A percentile compares a stretch with the other conserved stretches of the same genome.
phyloP scores from a whole-genome alignment of 495 filamentous ascomycete genomes.

The Neurospora sp. region DNA sequence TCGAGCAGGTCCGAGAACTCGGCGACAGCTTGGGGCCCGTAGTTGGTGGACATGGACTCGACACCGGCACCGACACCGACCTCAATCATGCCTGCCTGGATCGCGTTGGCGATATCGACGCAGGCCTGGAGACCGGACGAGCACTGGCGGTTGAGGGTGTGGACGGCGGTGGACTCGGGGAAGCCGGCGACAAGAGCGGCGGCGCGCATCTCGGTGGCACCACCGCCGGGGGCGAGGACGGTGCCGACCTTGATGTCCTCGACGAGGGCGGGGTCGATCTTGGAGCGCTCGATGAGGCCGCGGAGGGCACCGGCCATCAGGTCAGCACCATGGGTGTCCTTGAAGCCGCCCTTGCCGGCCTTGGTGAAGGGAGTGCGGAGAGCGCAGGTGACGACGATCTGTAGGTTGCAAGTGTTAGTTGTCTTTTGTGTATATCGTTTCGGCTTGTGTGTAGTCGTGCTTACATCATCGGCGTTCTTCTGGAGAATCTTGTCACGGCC shows the following conservation, averaged over 20 bases:
- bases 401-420: background rate
- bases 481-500: conserved; percentile 37
- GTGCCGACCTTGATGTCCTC: conserved; percentile 90
- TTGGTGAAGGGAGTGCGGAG: conserved; percentile 88
- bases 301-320: conserved; percentile 76
- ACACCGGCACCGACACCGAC: conserved; percentile 90
- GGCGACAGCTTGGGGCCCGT: conserved; percentile 80
- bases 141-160: conserved; percentile 85
- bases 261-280: conserved; percentile 72
- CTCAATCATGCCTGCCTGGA: conserved; percentile 85
- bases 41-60: conserved; percentile 93
- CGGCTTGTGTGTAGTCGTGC: conserved; percentile 6
- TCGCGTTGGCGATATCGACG: conserved; percentile 86
- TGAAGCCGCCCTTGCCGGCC: conserved; percentile 87
- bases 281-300: conserved; percentile 70
- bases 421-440: background rate
- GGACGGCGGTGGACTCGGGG: conserved; percentile 71
- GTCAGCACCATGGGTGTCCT: conserved; percentile 83
- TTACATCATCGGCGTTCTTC: conserved; percentile 42
- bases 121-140: conserved; percentile 80
- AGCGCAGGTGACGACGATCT: conserved; percentile 86
- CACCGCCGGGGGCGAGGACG: conserved; percentile 85
- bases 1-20: conserved; percentile 94
- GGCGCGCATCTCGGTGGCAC: conserved; percentile 93
- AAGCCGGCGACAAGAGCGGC: conserved; percentile 88